Percentiles rank a stretch among this genome's conserved stretches.
Evolutionary conservation across 305 asterid genomes (phyloP).

Genomic region (Euphrasia arctica): DNA sequence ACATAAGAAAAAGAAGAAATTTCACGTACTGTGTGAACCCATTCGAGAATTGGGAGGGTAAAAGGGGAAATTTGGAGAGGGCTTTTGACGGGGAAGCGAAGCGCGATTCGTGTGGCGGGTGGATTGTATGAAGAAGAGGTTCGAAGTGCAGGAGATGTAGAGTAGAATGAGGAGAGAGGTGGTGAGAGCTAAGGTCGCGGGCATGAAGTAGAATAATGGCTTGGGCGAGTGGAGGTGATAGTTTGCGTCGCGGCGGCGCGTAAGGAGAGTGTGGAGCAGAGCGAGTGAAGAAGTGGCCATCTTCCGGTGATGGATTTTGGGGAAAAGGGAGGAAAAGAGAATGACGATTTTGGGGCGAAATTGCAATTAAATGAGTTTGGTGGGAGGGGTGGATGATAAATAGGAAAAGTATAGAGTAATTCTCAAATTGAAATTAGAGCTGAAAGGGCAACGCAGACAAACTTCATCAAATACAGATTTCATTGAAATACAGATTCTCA

Average conservation of each 20-base stretch:
- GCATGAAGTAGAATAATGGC: slow-evolving; percentile 48
- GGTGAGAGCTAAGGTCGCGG: slow-evolving; percentile 65
- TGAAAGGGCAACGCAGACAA: too few species aligned
- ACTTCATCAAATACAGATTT: too few species aligned
- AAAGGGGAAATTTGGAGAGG: slow-evolving; percentile 21
- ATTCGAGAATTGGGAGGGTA: slow-evolving; percentile 18
- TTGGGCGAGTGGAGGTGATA: slow-evolving; percentile 31
- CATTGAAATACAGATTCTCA: too few species aligned
- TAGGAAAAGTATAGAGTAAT: too few species aligned
- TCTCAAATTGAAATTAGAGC: too few species aligned
- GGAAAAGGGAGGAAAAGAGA: too few species aligned
- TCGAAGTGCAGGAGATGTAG: slow-evolving; percentile 68
- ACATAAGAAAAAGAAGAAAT: neutral
- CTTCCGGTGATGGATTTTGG: neutral
- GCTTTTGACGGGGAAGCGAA: slow-evolving; percentile 28
- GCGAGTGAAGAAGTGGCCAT: slow-evolving; percentile 45
- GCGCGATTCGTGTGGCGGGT: slow-evolving; percentile 26
- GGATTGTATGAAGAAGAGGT: slow-evolving; percentile 43
- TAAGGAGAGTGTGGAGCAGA: slow-evolving; percentile 40
- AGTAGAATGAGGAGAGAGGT: slow-evolving; percentile 59
- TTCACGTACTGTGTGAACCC: slow-evolving; percentile 35
- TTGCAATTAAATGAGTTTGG: too few species aligned
- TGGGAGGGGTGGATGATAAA: too few species aligned
- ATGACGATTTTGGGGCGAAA: too few species aligned
- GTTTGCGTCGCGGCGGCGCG: slow-evolving; percentile 49